Conservation (phyloP, 2,329 filamentous ascomycete species). For the Aspergillus pseudoviridinutans region DNA sequence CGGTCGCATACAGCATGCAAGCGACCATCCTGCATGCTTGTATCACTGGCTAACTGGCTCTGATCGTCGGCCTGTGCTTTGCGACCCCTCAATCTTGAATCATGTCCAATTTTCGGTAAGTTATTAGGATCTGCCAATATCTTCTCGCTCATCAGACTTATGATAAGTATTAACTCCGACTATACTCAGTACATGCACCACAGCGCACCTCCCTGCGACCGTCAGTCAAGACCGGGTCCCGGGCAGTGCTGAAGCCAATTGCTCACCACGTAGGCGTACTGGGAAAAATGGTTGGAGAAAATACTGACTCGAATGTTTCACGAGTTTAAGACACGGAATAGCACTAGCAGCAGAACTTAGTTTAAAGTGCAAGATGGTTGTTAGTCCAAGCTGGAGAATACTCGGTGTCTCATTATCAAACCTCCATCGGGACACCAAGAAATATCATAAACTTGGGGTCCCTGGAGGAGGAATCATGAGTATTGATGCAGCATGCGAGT, state of each 20-base stretch:
- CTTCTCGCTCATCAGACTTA: not conserved
- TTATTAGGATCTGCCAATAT: not conserved
- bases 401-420: not conserved
- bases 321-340: not conserved
- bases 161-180: not conserved
- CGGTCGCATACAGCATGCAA: conserved; percentile 5
- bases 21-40: not conserved
- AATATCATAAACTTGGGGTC: not conserved
- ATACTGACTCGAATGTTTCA: not conserved
- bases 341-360: not conserved
- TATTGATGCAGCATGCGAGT: not conserved
- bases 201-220: not conserved
- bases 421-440: too few species aligned
- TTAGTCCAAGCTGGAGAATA: not conserved
- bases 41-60: conserved; percentile 1
- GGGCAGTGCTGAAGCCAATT: not conserved
- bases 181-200: not conserved
- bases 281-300: not conserved
- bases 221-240: not conserved
- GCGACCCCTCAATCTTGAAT: not conserved
- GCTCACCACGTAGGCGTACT: not conserved
- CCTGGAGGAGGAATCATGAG: not conserved
- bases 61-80: conserved; percentile 3
- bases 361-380: not conserved
- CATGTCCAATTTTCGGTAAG: not conserved